A percentile compares a stretch with the other conserved stretches of the same genome.
phyloP scores from a whole-genome alignment of 176 grass and related monocot genomes.

The Cocos nucifera region DNA sequence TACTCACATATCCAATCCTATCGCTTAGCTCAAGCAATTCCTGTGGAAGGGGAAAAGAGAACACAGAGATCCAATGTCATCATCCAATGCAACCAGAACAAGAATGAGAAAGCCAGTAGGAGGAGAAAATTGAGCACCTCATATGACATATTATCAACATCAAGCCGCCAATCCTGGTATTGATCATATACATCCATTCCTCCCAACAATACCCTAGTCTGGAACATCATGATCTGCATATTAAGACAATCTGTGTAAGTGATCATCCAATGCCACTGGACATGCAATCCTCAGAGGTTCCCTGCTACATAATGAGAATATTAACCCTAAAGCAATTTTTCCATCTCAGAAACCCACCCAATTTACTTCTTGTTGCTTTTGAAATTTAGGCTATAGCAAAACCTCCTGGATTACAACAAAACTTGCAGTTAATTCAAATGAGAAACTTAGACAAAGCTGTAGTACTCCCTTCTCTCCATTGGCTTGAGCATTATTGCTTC shows the following conservation, averaged over 20 bases:
- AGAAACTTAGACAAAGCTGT: too few species aligned
- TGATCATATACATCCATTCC: constrained; percentile 63
- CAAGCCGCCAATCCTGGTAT: constrained; percentile 80
- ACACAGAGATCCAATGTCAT: too few species aligned
- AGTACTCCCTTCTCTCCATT: too few species aligned
- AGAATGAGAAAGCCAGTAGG: not conserved
- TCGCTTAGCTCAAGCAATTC: constrained; percentile 76
- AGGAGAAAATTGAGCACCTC: constrained; percentile 31
- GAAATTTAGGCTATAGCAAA: too few species aligned
- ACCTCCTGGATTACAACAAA: too few species aligned
- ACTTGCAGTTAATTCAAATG: too few species aligned
- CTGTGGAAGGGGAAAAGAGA: constrained; percentile 25
- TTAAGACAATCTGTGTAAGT: not conserved
- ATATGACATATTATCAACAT: constrained; percentile 93
- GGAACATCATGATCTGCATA: constrained; percentile 85
- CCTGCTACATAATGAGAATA: not conserved
- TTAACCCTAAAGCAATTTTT: not conserved
- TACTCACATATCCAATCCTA: constrained; percentile 82
- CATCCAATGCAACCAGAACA: too few species aligned
- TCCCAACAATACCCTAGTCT: constrained; percentile 53
- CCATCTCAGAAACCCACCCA: too few species aligned
- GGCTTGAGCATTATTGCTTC: too few species aligned
- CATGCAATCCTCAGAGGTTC: constrained; percentile 2
- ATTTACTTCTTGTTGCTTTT: too few species aligned
- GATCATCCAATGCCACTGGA: too few species aligned